Conservation (phyloP, 441 rosid genomes). For the Biscutella auriculata region DNA sequence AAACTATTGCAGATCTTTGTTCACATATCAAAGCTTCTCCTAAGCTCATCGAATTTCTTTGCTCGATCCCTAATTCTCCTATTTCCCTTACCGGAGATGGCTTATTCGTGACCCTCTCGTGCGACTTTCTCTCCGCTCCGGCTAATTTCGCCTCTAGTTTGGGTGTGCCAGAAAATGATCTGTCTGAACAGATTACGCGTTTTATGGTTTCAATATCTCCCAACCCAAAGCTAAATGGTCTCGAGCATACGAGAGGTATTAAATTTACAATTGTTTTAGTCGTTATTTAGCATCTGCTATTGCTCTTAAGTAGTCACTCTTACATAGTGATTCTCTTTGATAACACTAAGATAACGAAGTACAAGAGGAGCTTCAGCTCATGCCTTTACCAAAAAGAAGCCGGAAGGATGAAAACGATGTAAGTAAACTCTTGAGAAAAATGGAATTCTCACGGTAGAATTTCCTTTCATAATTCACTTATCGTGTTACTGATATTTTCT, state of each 20-base stretch:
- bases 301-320: background rate
- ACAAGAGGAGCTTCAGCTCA: background rate
- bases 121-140: slow-evolving; percentile 23
- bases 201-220: slow-evolving; percentile 14
- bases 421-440: slow-evolving; percentile 17
- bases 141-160: slow-evolving; percentile 25
- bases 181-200: slow-evolving; percentile 4
- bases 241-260: slow-evolving; percentile 18
- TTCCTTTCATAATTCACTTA: background rate
- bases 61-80: slow-evolving; percentile 52
- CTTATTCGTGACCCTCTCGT: slow-evolving; percentile 36
- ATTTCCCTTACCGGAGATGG: slow-evolving; percentile 28
- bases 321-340: background rate
- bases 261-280: slow-evolving; percentile 29
- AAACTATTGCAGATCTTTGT: slow-evolving; percentile 33
- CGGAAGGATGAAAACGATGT: slow-evolving; percentile 32
- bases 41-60: slow-evolving; percentile 31
- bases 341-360: slow-evolving; percentile 12
- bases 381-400: slow-evolving; percentile 28
- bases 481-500: slow-evolving; percentile 2
- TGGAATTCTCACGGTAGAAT: slow-evolving; percentile 13
- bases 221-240: slow-evolving; percentile 33
- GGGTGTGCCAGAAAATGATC: slow-evolving; percentile 6
- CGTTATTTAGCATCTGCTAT: background rate
- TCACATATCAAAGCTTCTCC: slow-evolving; percentile 38